Conservation (phyloP, 2,329 filamentous ascomycete species). For the Fusarium sp. region DNA sequence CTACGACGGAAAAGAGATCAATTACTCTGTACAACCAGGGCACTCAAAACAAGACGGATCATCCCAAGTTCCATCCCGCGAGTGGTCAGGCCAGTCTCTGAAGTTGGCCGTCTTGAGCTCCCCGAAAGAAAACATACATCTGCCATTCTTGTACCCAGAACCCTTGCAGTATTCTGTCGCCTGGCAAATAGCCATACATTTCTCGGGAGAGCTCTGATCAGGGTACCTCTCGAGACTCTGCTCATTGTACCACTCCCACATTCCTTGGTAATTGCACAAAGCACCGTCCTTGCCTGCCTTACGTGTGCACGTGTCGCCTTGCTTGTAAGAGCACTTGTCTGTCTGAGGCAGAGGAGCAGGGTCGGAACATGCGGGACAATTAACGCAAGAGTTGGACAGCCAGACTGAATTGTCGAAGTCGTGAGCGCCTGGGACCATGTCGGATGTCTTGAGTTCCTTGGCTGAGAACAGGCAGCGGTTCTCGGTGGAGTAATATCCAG, state of each 20-base stretch:
- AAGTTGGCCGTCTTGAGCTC: neutral
- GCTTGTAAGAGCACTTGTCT: neutral
- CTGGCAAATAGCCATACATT: slow-evolving; percentile 4
- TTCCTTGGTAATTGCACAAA: slow-evolving; percentile 5
- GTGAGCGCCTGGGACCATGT: neutral
- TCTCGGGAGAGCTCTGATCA: slow-evolving; percentile 8
- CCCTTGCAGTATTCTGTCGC: neutral
- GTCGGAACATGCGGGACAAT: neutral
- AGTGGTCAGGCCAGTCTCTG: slow-evolving; percentile 8
- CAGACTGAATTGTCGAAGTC: neutral
- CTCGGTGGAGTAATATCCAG: slow-evolving; percentile 5
- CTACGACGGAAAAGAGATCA: rapidly evolving
- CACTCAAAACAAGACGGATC: slow-evolving; percentile 14
- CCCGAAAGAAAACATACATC: slow-evolving; percentile 11
- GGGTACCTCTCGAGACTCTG: neutral
- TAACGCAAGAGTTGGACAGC: slow-evolving; percentile 1
- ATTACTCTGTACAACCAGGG: neutral
- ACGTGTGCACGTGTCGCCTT: neutral
- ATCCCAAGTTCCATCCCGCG: slow-evolving; percentile 2
- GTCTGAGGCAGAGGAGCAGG: neutral
- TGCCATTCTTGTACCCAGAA: slow-evolving; percentile 6
- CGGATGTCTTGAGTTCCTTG: neutral
- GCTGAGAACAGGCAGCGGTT: slow-evolving; percentile 19
- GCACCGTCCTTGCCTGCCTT: neutral
- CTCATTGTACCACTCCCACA: slow-evolving; percentile 9